A percentile compares a stretch with the other conserved stretches of the same genome.
Conservation (phyloP, 352 stramenopile species). For the Pythium inflatum region DNA sequence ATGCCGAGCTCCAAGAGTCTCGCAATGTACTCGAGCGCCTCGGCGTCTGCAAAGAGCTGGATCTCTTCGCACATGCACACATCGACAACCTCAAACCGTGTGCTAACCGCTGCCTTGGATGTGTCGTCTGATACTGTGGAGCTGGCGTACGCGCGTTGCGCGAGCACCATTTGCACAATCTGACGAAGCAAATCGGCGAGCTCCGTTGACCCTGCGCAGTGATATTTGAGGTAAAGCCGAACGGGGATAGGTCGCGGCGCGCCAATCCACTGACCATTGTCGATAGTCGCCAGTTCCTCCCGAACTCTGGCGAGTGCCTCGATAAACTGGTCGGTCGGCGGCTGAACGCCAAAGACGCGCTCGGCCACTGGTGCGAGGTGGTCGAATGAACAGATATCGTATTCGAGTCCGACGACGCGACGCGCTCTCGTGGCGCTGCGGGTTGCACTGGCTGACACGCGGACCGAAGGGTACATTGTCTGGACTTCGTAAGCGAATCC, state of each 20-base stretch:
- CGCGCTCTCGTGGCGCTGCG: too few species aligned
- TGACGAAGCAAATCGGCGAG: not conserved
- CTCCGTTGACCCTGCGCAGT: not conserved
- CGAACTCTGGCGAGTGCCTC: too few species aligned
- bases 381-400: too few species aligned
- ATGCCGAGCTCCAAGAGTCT: not conserved
- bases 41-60: not conserved
- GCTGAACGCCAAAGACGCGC: too few species aligned
- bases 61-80: not conserved
- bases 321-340: too few species aligned
- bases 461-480: too few species aligned
- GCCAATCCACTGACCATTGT: too few species aligned
- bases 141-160: not conserved
- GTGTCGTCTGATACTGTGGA: not conserved
- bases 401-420: too few species aligned
- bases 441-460: too few species aligned
- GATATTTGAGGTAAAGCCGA: not conserved
- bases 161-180: not conserved
- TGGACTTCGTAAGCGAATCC: too few species aligned
- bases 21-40: not conserved
- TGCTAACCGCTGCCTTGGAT: not conserved
- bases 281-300: too few species aligned
- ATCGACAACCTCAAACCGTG: not conserved
- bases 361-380: too few species aligned
- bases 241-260: not conserved